phyloP scores from a whole-genome alignment of 139 green algal genomes.

The Pseudopediastrum boryanum region DNA sequence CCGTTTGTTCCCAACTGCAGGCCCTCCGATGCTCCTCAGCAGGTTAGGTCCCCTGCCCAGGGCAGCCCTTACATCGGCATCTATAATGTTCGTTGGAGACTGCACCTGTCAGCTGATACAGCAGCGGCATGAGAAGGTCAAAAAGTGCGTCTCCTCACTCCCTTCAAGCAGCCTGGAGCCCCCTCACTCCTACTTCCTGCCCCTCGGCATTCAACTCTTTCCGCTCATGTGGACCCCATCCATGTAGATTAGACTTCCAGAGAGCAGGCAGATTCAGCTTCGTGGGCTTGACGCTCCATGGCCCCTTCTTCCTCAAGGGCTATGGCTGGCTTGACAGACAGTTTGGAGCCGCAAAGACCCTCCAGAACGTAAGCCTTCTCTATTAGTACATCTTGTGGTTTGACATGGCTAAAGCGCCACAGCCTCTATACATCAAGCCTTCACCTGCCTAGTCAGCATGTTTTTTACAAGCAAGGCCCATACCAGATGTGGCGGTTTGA shows the following conservation, averaged over 20 bases:
- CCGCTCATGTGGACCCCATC: too few relatives aligned
- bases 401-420: too few relatives aligned
- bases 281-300: constrained; percentile 49
- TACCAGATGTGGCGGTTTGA: too few relatives aligned
- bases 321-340: constrained; percentile 47
- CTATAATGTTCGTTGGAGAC: constrained; percentile 26
- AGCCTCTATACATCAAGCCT: background rate
- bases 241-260: constrained; percentile 12
- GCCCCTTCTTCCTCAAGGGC: constrained; percentile 49
- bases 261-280: constrained; percentile 44
- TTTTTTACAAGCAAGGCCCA: too few relatives aligned
- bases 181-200: too few relatives aligned
- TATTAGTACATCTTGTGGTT: too few relatives aligned
- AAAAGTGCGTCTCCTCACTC: background rate
- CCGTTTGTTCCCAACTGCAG: too few relatives aligned
- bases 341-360: constrained; percentile 16
- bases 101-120: constrained; percentile 13
- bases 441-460: background rate
- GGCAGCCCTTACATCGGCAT: constrained; percentile 12
- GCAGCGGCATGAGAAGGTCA: background rate
- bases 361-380: constrained; percentile 33
- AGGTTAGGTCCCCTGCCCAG: background rate
- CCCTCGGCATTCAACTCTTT: background rate
- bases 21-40: too few relatives aligned
- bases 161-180: too few relatives aligned